Evolutionary conservation across 73 alveolate genomes (phyloP).

Genomic region (Effrenium voratum): DNA sequence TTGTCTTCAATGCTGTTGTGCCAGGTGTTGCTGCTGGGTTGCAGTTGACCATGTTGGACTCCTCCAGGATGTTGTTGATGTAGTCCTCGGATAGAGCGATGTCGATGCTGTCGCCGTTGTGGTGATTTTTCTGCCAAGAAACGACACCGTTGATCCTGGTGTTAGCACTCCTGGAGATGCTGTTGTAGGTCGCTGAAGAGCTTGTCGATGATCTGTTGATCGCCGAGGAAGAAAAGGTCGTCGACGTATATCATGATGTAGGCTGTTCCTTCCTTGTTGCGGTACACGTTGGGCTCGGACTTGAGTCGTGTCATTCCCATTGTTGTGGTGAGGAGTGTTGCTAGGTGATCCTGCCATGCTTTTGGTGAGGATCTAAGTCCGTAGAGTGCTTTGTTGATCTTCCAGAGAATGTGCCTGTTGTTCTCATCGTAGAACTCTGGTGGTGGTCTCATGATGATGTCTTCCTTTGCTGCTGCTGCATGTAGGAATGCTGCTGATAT

Average conservation of each 20-base stretch:
- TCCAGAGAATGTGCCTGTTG: not conserved
- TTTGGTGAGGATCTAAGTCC: slow-evolving; percentile 1
- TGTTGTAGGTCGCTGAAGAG: not conserved
- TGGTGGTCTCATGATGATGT: not conserved
- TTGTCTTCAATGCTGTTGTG: not conserved
- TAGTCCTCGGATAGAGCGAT: not conserved
- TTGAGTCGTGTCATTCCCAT: not conserved
- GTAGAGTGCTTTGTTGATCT: not conserved
- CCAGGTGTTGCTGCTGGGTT: not conserved
- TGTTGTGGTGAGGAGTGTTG: not conserved
- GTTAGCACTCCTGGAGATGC: not conserved
- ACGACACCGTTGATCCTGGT: not conserved
- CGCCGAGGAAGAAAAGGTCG: slow-evolving; percentile 31
- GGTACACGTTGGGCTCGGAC: slow-evolving; percentile 12
- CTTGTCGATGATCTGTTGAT: not conserved
- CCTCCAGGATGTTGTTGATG: not conserved
- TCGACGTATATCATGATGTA: slow-evolving; percentile 17
- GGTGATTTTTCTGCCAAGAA: slow-evolving; percentile 33
- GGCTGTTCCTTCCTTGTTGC: not conserved
- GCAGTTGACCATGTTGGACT: not conserved
- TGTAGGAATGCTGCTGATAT: not conserved
- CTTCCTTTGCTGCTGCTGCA: not conserved
- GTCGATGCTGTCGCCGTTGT: slow-evolving; percentile 4
- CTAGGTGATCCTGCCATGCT: slow-evolving; percentile 8
- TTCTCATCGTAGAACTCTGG: not conserved